Percentiles rank a stretch among this genome's conserved stretches.
Conservation (phyloP, 257 asterid genomes). For the Lantana camara region DNA sequence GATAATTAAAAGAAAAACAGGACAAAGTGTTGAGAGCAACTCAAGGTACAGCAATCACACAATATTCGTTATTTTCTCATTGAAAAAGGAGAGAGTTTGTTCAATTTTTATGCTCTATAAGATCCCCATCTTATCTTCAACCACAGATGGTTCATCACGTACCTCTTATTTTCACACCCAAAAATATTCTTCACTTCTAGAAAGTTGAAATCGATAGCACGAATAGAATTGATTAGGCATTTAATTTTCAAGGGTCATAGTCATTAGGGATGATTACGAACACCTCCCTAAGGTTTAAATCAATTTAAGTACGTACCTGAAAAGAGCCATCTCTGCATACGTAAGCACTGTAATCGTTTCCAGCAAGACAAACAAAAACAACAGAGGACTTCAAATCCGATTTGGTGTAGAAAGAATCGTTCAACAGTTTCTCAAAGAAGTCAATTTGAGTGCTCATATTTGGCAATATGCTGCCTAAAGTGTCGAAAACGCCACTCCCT, state of each 20-base stretch:
- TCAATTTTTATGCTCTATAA: not conserved
- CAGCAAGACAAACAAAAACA: constrained; percentile 57
- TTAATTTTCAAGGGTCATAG: too few relatives aligned
- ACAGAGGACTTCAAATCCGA: constrained; percentile 52
- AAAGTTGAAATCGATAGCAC: not conserved
- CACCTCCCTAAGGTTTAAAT: not conserved
- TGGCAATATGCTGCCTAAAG: constrained; percentile 44
- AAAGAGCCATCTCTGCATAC: constrained; percentile 49
- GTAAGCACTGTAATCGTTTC: constrained; percentile 69
- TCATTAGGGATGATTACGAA: too few relatives aligned
- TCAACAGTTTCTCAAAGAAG: constrained; percentile 50
- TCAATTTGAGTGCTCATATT: constrained; percentile 82
- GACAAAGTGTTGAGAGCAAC: constrained; percentile 4
- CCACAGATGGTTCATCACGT: not conserved
- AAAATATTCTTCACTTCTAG: constrained; percentile 3
- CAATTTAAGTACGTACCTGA: constrained; percentile 50
- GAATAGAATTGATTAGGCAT: not conserved
- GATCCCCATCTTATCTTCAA: not conserved
- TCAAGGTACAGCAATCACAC: not conserved
- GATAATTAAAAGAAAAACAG: not conserved
- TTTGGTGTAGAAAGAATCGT: constrained; percentile 43
- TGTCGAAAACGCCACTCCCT: constrained; percentile 91
- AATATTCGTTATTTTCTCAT: not conserved
- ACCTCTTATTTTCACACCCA: not conserved
- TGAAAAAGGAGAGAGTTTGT: not conserved